Base-by-base conservation (phyloP, 176 grass and related monocot species). In the Bolboschoenus planiculmis region DNA sequence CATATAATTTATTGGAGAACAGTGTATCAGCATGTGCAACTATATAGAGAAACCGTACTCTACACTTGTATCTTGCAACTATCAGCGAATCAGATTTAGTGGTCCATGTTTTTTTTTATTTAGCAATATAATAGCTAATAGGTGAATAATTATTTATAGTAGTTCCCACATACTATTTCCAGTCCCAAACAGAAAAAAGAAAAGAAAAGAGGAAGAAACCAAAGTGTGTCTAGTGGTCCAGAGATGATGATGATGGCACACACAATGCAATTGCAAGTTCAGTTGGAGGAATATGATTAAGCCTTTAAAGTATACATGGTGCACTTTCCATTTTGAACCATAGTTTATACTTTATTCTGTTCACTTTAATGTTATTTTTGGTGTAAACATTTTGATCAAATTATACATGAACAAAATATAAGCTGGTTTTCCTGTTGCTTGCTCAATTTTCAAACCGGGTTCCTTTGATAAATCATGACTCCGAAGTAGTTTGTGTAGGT, bases 41-140 rank as follows among this genome's bases (percentile, higher is more conserved):
- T 50, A 29, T 51, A 48, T 51, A 78, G 7, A 46, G n/a, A n/a
- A n/a, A n/a, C n/a, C n/a, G n/a, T n/a, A n/a, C n/a, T n/a, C n/a
- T n/a, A n/a, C n/a, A n/a, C n/a, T n/a, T n/a, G 23, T 76, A 76
- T 48, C 71, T 50, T 76, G 71, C 71, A 76, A 76, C 20, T 21
- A 51, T 79, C 54, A 36, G 48, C 51, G 34, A 50, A 79, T 79
- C 29, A 79, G 77, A 79, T 79, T 56, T 79, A 57, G 46, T 79
- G 77, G 77, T 79, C 77, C 77, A 79, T 37, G 54, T 36, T 57
- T 57, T 57, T 9, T 10, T 50, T 46, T 46, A 40, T 23, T 77
- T 53, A 70, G 65, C 65, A 70, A 70, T 42, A 40, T 48, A 48
- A 10, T 10, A 10, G 8, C 46, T 48, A 48, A 56, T 56, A 20